Conservation (phyloP, 73 alveolate genomes). For the Paramecium sonneborni region DNA sequence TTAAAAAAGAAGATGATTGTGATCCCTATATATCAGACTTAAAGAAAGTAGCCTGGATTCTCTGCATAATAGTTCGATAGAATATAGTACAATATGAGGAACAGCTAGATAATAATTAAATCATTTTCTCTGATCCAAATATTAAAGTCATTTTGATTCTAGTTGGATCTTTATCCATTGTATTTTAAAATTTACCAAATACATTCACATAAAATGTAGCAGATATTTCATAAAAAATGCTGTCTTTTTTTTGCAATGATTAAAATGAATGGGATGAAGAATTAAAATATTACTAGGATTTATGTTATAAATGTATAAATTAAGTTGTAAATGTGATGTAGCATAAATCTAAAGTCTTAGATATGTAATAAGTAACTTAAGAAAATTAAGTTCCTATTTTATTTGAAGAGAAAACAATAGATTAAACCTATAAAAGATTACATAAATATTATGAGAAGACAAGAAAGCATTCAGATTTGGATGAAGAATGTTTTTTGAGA, state of each 20-base stretch:
- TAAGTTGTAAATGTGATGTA: background rate
- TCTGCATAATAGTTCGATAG: constrained; percentile 9
- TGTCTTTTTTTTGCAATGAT: background rate
- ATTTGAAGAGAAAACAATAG: background rate
- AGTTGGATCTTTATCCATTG: background rate
- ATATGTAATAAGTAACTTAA: background rate
- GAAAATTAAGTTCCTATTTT: background rate
- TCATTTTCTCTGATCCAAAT: background rate
- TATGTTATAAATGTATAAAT: background rate
- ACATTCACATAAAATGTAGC: background rate
- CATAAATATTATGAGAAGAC: background rate
- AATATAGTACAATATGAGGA: background rate
- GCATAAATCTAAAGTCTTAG: background rate
- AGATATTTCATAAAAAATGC: background rate
- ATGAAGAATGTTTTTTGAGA: constrained; percentile 18
- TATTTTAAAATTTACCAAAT: background rate
- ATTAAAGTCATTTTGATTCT: background rate
- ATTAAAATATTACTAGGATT: background rate
- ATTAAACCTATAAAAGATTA: background rate
- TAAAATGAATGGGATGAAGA: background rate
- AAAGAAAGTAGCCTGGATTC: constrained; percentile 20
- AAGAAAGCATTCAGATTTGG: background rate
- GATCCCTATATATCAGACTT: background rate
- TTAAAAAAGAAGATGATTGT: background rate
- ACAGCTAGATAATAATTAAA: background rate